Base-by-base conservation (phyloP, 228 moss, liverwort and hornwort genomes). In the Sphagnum magellanicum region DNA sequence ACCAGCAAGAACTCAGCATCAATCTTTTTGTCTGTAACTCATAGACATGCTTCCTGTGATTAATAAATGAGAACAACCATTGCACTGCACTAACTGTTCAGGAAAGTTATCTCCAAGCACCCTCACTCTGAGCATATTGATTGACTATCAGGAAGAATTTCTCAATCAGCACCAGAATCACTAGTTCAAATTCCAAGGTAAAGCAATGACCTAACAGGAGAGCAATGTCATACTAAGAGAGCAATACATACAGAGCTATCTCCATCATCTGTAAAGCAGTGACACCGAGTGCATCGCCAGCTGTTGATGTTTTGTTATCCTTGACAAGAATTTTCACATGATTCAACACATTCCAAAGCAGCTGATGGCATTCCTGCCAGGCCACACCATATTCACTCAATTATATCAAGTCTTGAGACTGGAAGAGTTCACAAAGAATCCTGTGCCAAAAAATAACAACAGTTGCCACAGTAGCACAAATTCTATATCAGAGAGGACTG, bases 221-320 rank as follows among this genome's bases (percentile, higher is more conserved):
- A 55, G 12, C 8, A 8, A 1, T 8, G 55, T 55, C 55, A 55
- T 55, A 55, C 8, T 8, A 55, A 8, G 12, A 55, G 12, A 8
- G 9, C 8, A 12, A 55, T 8, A 55, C 55, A 8, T 55, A 55
- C 55, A 79, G 73, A 74, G 80, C 72, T 59, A 83, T 80, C 59
- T 83, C 80, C 83, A 87, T 81, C 80, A 87, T 87, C 65, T 87
- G 87, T 70, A 87, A 61, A 76, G 87, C 87, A 68, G 80, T 83
- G 8, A 87, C 80, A 70, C 87, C 87, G 51, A 87, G 78, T 63
- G 81, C 68, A 72, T 87, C 87, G 72, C 87, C 83, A 70, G 83
- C 81, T 58, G 87, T 87, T 60, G 76, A 76, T 49, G 83, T 70
- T 53, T 65, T 67, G 50, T 78, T 74, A 57, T 49, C 17, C 66